Base-by-base conservation (phyloP, 2,329 filamentous ascomycete genomes). In the Aspergillus texensis region DNA sequence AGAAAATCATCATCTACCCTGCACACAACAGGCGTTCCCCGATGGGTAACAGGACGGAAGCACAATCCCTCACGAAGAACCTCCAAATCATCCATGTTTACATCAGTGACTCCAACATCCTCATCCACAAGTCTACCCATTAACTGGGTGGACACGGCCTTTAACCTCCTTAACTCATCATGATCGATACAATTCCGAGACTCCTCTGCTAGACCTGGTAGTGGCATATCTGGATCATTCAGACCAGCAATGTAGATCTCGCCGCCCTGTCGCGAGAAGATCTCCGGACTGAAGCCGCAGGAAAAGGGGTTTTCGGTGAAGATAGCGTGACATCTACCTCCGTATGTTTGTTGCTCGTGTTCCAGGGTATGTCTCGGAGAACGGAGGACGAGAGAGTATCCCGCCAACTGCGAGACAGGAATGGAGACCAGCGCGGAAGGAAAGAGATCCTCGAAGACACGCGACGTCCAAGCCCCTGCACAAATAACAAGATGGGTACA, bases 241-340 rank as follows among this genome's bases (percentile, higher is more conserved):
- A 94, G 74, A 0, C 91, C 91, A 0, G 89, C 89, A 39, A 94
- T 79, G 75, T 92, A 94, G 24, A 94, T 85, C 61, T 92, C 85
- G 0, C 87, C 89, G 10, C 86, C 87, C 4, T 85, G 71, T 12
- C 91, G 82, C 1, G 88, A 87, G 75, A 92, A 93, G 12, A 91
- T 81, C 75, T 94, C 91, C 0, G 91, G 90, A 3, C 86, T 88
- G 75, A 89, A 92, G 0, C 82, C 83, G 3, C 74, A 78, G 14
- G 78, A 78, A 0, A 78, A 70, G 1, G 79, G 79, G 62, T 87
- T 83, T 4, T 85, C 86, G 3, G 88, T 87, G 71, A 92, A 94
- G 3, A 94, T 77, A 1, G 91, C 88, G 74, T 93, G 88, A 72
- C 87, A 90, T 2, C 81, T 79, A 36, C 73, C 73, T 4, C 62